Percentiles rank a stretch among this genome's conserved stretches.
Conservation (phyloP, 345 rosid genomes). For the Acer campestre region DNA sequence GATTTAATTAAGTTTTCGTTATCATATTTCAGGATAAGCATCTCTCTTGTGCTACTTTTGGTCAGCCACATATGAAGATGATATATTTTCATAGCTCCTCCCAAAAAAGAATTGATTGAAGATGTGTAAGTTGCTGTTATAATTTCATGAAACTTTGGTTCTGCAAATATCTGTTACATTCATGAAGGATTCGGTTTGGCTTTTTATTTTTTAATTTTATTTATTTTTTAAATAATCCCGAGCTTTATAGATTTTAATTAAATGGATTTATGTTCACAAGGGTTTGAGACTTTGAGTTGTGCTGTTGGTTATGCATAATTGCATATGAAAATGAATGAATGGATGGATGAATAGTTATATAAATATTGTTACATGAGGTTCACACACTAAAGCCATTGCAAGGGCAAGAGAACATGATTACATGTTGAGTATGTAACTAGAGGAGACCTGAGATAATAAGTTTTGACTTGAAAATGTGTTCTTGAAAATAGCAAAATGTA, state of each 20-base stretch:
- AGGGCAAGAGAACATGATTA: background rate
- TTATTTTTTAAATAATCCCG: background rate
- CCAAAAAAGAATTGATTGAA: conserved; percentile 4
- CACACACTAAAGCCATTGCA: background rate
- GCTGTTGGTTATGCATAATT: background rate
- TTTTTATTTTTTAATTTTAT: no score
- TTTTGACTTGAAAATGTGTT: background rate
- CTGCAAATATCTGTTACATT: background rate
- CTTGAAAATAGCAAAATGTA: background rate
- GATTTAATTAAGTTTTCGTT: conserved; percentile 4
- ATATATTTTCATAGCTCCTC: conserved; percentile 16
- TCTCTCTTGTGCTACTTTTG: conserved; percentile 13
- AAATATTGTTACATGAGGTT: background rate
- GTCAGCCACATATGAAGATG: conserved; percentile 15
- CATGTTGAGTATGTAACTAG: background rate
- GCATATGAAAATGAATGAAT: background rate
- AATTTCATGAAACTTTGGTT: background rate
- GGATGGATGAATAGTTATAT: background rate
- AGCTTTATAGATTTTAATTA: background rate
- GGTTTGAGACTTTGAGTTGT: background rate
- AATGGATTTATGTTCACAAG: conserved; percentile 1
- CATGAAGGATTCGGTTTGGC: background rate
- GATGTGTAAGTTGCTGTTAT: conserved; percentile 22
- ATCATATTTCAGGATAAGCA: conserved; percentile 21
- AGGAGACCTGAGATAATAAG: background rate